These are phyloP conservation scores for Pisolithus orientalis DNA, from an alignment of 768 basidiomycete genomes.

Conservation along the genomic window DNA sequence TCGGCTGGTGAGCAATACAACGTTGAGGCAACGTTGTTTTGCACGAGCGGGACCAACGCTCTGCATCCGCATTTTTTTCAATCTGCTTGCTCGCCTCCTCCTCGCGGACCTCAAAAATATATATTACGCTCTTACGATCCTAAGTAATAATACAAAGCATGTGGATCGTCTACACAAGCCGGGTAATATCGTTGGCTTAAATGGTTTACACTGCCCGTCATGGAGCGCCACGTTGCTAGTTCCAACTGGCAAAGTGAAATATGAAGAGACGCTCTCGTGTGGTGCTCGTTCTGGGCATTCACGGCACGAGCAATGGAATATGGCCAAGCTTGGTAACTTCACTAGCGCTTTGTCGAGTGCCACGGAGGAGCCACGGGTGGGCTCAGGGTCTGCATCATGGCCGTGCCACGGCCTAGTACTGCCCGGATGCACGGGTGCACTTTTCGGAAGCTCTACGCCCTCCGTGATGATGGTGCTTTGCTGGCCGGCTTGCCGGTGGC, in stretches of 20 bases:
- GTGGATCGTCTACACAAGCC: no score
- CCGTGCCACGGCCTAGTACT: not conserved
- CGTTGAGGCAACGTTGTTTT: constrained; percentile 27
- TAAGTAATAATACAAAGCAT: not conserved
- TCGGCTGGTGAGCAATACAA: constrained; percentile 6
- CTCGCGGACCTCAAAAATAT: constrained; percentile 8
- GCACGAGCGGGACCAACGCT: not conserved
- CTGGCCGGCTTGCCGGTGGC: constrained; percentile 23
- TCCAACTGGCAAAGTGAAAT: no score
- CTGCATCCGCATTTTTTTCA: constrained; percentile 13
- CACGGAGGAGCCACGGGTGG: constrained; percentile 4
- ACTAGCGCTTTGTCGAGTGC: not conserved
- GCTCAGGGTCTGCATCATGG: constrained; percentile 9
- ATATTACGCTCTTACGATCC: not conserved
- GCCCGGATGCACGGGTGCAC: not conserved
- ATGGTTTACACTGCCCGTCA: no score
- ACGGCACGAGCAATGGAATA: not conserved
- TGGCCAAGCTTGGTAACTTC: not conserved
- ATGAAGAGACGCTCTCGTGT: no score
- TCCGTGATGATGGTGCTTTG: constrained; percentile 11
- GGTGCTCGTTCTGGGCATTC: no score
- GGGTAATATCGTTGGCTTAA: no score
- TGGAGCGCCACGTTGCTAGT: no score
- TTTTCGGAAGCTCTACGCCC: constrained; percentile 6
- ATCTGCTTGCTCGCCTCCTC: not conserved